Evolutionary conservation across 768 basidiomycete species (phyloP).

Genomic region (Trametes sanguinea): DNA sequence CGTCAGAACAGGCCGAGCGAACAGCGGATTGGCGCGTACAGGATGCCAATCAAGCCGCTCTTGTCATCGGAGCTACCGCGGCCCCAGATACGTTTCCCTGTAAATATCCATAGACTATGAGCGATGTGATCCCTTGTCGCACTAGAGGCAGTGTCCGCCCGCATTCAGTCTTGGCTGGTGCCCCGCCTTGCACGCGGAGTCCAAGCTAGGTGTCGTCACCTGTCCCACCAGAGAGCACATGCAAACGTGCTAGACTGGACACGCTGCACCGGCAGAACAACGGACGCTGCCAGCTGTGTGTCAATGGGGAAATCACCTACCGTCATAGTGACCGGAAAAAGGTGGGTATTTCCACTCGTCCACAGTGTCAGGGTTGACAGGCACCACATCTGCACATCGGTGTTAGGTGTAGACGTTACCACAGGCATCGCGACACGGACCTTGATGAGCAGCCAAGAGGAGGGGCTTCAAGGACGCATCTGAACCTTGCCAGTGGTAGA

Average conservation of each 20-base stretch:
- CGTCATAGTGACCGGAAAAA: conserved; percentile 50
- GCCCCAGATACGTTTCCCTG: conserved; percentile 36
- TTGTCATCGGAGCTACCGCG: conserved; percentile 41
- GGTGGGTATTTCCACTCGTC: conserved; percentile 51
- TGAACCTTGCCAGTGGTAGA: conserved; percentile 61
- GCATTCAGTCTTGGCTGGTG: no score
- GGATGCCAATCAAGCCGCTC: conserved; percentile 35
- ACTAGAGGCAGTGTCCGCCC: no score
- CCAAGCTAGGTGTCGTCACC: no score
- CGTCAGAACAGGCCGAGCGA: not conserved
- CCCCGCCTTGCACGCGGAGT: no score
- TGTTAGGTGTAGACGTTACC: not conserved
- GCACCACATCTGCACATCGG: conserved; percentile 45
- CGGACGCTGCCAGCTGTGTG: not conserved
- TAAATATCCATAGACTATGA: not conserved
- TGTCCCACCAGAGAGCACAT: no score
- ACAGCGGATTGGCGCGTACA: conserved; percentile 26
- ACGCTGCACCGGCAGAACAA: no score
- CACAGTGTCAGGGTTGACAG: conserved; percentile 46
- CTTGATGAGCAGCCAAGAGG: conserved; percentile 55
- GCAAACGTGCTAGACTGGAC: no score
- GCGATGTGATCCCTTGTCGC: no score
- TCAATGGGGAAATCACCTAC: conserved; percentile 11
- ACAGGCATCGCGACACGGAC: conserved; percentile 25
- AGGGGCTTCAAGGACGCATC: conserved; percentile 54